Evolutionary conservation across 768 basidiomycete genomes (phyloP).

Genomic region (Lentinula sp.): DNA sequence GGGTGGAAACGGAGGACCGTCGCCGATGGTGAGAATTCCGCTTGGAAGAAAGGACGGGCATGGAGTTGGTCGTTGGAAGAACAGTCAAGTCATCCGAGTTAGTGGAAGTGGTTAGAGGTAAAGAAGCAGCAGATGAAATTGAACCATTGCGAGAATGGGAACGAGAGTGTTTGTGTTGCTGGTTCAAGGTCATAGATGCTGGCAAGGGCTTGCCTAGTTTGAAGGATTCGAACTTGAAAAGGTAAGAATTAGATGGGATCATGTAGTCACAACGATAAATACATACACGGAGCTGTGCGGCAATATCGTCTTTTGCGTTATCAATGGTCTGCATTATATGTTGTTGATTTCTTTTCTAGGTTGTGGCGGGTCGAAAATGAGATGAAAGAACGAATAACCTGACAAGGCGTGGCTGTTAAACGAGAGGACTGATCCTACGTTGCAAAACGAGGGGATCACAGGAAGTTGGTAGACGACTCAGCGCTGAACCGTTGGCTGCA

Average conservation of each 20-base stretch:
- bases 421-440: constrained; percentile 24
- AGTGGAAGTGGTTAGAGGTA: constrained; percentile 34
- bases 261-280: constrained; percentile 9
- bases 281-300: constrained; percentile 36
- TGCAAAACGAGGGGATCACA: neutral
- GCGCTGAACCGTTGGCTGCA: neutral
- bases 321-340: constrained; percentile 18
- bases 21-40: constrained; percentile 82
- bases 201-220: constrained; percentile 52
- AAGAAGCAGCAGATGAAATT: constrained; percentile 36
- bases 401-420: constrained; percentile 28
- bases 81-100: constrained; percentile 19
- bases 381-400: constrained; percentile 26
- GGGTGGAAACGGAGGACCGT: constrained; percentile 83
- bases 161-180: constrained; percentile 49
- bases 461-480: neutral
- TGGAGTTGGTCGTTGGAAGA: constrained; percentile 30
- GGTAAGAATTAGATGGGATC: neutral
- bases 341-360: constrained; percentile 4
- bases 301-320: constrained; percentile 27
- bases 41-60: constrained; percentile 43
- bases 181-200: constrained; percentile 25
- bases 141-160: constrained; percentile 71
- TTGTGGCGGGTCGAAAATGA: constrained; percentile 10
- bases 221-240: constrained; percentile 63